Base-by-base conservation (phyloP, 495 filamentous ascomycete genomes). In the Penicillium manginii region DNA sequence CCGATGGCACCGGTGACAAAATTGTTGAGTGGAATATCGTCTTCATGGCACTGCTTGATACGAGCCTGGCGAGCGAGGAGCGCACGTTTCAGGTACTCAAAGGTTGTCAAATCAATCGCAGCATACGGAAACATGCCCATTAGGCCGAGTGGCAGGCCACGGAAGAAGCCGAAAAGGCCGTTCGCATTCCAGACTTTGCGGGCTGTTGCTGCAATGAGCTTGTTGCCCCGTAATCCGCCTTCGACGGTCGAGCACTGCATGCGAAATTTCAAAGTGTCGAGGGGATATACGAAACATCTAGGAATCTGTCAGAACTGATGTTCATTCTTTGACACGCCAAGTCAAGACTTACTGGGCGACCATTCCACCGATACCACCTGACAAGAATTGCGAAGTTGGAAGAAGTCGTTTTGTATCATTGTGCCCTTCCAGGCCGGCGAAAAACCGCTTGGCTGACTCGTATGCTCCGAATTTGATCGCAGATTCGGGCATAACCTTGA, bases 401-500 rank as follows among this genome's bases (percentile, higher is more conserved):
- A 83, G 85, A 63, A 98, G 91, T 40, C 83, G 79, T 46, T 85
- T 85, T 2, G 91, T 84, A 71, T 98, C 91, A 63, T 86, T 79
- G 67, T 96, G 92, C 22, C 94, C 94, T 81, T 98, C 96, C 50
- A 97, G 69, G 42, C 83, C 83, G 12, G 94, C 92, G 52, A 98
- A 84, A 10, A 88, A 84, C 48, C 92, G 87, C 81, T 98, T 98
- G 10, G 92, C 86, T 32, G 90, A 91, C 84, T 91, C 94, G 65
- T 97, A 98, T 7, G 91, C 93, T 51, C 94, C 94, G 73, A 98
- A 98, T 59, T 88, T 94, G 64, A 98, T 96, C 33, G 94, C 94
- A 6, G 93, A 97, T 73, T 98, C 94, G 7, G 94, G 94, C 88
- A 98, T 93, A 49, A 98, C 92, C 74, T 98, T 98, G 62, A 97